A percentile compares a stretch with the other conserved stretches of the same genome.
Evolutionary conservation across 108 stramenopile species (phyloP).

Genomic region (Nitzschia putrida): DNA sequence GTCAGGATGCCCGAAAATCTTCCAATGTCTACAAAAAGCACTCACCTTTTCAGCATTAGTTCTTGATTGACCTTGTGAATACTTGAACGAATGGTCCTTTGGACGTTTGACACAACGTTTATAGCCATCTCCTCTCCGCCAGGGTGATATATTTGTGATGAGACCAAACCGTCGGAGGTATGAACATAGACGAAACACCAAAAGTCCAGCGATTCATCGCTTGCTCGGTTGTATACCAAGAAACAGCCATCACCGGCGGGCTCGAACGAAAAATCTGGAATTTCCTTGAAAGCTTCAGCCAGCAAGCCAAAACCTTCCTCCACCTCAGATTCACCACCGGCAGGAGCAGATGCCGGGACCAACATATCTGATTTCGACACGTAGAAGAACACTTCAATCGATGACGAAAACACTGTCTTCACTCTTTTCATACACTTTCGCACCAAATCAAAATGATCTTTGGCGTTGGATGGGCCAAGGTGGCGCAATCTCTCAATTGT

Average conservation of each 20-base stretch:
- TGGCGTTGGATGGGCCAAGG: slow-evolving; percentile 35
- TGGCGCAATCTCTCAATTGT: slow-evolving; percentile 61
- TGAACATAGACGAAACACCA: slow-evolving; percentile 67
- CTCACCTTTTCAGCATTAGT: slow-evolving; percentile 58
- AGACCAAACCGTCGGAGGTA: slow-evolving; percentile 38
- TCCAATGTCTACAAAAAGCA: not conserved
- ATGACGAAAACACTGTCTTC: slow-evolving; percentile 40
- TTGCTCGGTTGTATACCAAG: slow-evolving; percentile 19
- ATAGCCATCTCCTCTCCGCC: slow-evolving; percentile 49
- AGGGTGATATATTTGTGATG: slow-evolving; percentile 66
- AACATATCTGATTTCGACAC: slow-evolving; percentile 51
- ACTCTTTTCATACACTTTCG: slow-evolving; percentile 58
- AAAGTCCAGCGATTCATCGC: slow-evolving; percentile 31
- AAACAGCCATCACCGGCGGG: slow-evolving; percentile 20
- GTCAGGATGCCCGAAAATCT: not conserved
- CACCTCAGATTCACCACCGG: slow-evolving; percentile 57
- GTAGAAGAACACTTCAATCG: slow-evolving; percentile 65
- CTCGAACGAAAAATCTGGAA: slow-evolving; percentile 14
- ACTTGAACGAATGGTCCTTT: slow-evolving; percentile 19
- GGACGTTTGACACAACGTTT: slow-evolving; percentile 32
- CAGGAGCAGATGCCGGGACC: slow-evolving; percentile 56
- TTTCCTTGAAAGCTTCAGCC: slow-evolving; percentile 22
- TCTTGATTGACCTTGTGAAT: slow-evolving; percentile 71
- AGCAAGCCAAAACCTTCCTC: slow-evolving; percentile 52
- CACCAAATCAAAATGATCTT: slow-evolving; percentile 48